These are phyloP conservation scores for Dendrobium catenatum DNA, from an alignment of 106 monocot genomes.

Conservation along the genomic window DNA sequence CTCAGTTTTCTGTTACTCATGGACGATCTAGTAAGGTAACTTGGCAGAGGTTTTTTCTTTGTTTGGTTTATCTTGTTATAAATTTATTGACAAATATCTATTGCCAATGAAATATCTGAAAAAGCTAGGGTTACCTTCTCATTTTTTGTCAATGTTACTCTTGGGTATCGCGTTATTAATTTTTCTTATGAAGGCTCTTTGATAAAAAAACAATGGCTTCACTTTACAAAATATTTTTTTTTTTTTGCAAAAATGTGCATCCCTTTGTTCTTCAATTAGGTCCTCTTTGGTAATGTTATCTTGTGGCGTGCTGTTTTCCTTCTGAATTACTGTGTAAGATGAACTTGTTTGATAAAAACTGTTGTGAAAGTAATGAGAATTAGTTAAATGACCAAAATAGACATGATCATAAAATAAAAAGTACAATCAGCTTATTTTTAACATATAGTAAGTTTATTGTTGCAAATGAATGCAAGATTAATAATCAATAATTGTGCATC, in stretches of 20 bases:
- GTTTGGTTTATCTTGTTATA: not conserved
- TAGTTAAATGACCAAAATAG: not conserved
- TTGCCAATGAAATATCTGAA: not conserved
- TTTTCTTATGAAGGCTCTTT: not conserved
- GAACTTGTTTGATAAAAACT: too few relatives aligned
- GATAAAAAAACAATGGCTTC: not conserved
- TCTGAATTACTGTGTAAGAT: too few relatives aligned
- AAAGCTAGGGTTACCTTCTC: not conserved
- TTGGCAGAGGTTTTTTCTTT: not conserved
- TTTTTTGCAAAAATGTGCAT: too few relatives aligned
- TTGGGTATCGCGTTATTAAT: not conserved
- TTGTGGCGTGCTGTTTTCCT: too few relatives aligned
- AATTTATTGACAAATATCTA: not conserved
- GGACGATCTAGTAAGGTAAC: slow-evolving; percentile 61
- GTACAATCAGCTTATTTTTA: not conserved
- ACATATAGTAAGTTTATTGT: not conserved
- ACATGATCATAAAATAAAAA: not conserved
- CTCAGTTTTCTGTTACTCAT: slow-evolving; percentile 58
- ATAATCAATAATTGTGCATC: not conserved
- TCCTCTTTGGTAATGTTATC: too few relatives aligned
- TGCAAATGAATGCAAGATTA: not conserved
- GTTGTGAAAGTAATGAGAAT: not conserved
- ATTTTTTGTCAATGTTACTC: not conserved
- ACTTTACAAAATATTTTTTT: too few relatives aligned
- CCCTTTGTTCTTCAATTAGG: too few relatives aligned